A percentile compares a stretch with the other conserved stretches of the same genome.
phyloP scores from a whole-genome alignment of 305 asterid species.

The Salvia sclarea region DNA sequence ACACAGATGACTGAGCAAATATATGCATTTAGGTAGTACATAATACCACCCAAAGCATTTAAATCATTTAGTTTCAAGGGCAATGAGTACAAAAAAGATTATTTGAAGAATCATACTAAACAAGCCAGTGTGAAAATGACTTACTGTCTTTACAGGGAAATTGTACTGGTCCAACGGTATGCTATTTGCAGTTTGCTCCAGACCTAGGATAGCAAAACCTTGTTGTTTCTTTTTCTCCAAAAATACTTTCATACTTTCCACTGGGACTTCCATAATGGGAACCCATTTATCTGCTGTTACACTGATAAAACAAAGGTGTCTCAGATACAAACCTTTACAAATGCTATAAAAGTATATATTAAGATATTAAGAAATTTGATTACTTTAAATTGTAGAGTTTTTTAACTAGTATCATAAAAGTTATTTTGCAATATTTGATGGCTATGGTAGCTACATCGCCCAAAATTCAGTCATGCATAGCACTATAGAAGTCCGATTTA shows the following conservation, averaged over 20 bases:
- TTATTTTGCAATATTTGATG: not conserved
- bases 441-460: too few relatives aligned
- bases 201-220: conserved; percentile 79
- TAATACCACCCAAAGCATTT: not conserved
- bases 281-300: conserved; percentile 98
- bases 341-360: not conserved
- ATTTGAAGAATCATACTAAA: conserved; percentile 13
- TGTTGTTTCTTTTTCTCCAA: conserved; percentile 81
- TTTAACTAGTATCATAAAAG: not conserved
- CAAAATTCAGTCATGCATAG: too few relatives aligned
- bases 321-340: conserved; percentile 1
- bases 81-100: not conserved
- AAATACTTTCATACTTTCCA: conserved; percentile 61
- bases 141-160: conserved; percentile 71
- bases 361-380: not conserved
- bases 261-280: conserved; percentile 86
- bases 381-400: not conserved
- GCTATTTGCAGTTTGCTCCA: conserved; percentile 98
- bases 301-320: conserved; percentile 41
- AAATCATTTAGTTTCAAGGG: not conserved
- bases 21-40: not conserved
- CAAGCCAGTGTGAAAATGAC: conserved; percentile 30
- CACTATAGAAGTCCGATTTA: too few relatives aligned
- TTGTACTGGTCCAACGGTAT: conserved; percentile 68
- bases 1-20: not conserved